Evolutionary conservation across 108 stramenopile species (phyloP), one percentile per base, ranked within the genome.

Genomic region (Nitzschia sp.): DNA sequence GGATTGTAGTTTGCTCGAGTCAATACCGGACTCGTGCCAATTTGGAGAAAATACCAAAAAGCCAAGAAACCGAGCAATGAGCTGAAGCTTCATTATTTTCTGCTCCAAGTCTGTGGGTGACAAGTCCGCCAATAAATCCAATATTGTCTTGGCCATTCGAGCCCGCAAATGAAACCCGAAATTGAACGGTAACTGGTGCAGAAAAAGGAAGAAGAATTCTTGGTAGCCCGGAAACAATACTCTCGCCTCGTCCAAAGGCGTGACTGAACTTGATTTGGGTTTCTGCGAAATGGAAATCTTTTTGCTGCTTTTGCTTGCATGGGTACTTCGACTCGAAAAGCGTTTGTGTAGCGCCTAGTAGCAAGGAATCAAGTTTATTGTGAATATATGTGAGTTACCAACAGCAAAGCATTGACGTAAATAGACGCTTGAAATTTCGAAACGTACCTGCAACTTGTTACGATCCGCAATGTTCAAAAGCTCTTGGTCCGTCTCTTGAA

Each of bases 151-250:
- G 25, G 55, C 73, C 49, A 71, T 48, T 15, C 70, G 54, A 11
- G 55, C 55, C 45, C 76, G 65, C 32, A 94, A 62, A 57, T 89
- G 90, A 13, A 60, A 46, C 32, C 78, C 80, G 68, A 94, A 85
- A 51, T 77, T 72, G 66, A 84, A 86, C 1, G 83, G 86, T 71
- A 91, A 83, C 32, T 77, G 74, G 29, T 74, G 58, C 1, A 94
- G 31, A 66, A 94, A 91, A n/a, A 91, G 42, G 46, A 82, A 83
- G 69, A 94, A 94, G 64, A 92, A 94, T 70, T 94, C 90, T 72
- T 92, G 87, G 63, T 92, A 87, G 15, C 87, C 90, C 32, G 84
- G 74, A 78, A 94, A 94, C 46, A 59, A 70, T 29, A 72, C 71
- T 17, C 84, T 70, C n/a, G 88, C 82, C 28, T 73, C 70, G 36